Evolutionary conservation across 345 rosid species (phyloP).

Genomic region (Salix purpurea): DNA sequence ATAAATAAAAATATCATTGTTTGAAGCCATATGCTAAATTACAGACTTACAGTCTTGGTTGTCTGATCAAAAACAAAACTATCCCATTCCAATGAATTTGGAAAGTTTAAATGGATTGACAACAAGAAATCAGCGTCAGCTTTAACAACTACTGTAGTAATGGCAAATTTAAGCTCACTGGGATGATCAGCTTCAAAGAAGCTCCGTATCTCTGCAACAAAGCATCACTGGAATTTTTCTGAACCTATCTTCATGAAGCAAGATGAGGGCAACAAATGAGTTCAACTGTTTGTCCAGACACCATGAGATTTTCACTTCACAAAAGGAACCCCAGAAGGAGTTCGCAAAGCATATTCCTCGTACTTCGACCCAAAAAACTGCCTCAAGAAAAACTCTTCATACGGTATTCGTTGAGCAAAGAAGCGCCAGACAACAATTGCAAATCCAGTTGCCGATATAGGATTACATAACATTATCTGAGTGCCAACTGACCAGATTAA

Average conservation of each 20-base stretch:
- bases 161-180: neutral
- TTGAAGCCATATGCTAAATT: neutral
- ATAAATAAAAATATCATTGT: neutral
- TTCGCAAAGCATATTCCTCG: slow-evolving; percentile 44
- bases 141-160: neutral
- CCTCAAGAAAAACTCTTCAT: slow-evolving; percentile 61
- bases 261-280: neutral
- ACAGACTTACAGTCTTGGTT: neutral
- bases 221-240: neutral
- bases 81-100: neutral
- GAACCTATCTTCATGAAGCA: neutral
- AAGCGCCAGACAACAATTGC: slow-evolving; percentile 60
- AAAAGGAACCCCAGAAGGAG: slow-evolving; percentile 68
- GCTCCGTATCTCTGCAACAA: neutral
- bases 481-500: slow-evolving; percentile 66
- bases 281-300: neutral
- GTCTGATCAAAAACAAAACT: neutral
- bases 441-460: slow-evolving; percentile 51
- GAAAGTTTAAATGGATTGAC: neutral
- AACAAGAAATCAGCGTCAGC: neutral
- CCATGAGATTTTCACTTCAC: slow-evolving; percentile 33
- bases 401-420: slow-evolving; percentile 54
- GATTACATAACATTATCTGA: slow-evolving; percentile 76
- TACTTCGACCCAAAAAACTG: slow-evolving; percentile 58
- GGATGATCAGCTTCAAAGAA: neutral